A percentile compares a stretch with the other conserved stretches of the same genome.
phyloP scores from a whole-genome alignment of 345 rosid genomes.

The Trapa incisa region DNA sequence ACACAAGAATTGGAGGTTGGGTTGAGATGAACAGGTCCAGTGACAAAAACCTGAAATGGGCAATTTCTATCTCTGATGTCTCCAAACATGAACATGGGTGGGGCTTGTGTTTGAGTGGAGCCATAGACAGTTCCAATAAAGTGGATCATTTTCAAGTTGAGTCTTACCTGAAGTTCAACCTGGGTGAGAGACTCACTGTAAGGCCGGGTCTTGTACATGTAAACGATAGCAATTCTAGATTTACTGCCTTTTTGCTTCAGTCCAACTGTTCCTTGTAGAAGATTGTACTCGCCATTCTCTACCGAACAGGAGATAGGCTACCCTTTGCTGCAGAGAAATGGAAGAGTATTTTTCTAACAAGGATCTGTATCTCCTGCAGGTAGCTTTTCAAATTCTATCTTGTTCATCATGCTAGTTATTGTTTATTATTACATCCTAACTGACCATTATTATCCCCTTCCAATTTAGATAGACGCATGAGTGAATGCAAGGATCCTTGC shows the following conservation, averaged over 20 bases:
- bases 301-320: neutral
- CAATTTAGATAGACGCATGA: neutral
- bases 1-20: conserved; percentile 58
- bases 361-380: neutral
- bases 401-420: neutral
- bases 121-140: conserved; percentile 24
- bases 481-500: neutral
- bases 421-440: neutral
- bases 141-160: conserved; percentile 50
- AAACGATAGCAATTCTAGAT: conserved; percentile 31
- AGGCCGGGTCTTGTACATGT: conserved; percentile 61
- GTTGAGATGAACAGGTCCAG: conserved; percentile 47
- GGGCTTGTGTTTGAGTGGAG: conserved; percentile 59
- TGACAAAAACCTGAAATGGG: conserved; percentile 43
- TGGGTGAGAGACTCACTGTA: conserved; percentile 38
- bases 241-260: conserved; percentile 50
- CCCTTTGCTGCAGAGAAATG: neutral
- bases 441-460: neutral
- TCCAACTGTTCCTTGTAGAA: conserved; percentile 67
- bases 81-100: conserved; percentile 63
- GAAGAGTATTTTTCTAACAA: neutral
- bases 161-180: conserved; percentile 40
- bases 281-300: neutral
- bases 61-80: conserved; percentile 38
- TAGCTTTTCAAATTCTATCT: neutral